These are phyloP conservation scores for Chrysanthemum seticuspe DNA, from an alignment of 129 eudicot genomes.

Conservation along the genomic window DNA sequence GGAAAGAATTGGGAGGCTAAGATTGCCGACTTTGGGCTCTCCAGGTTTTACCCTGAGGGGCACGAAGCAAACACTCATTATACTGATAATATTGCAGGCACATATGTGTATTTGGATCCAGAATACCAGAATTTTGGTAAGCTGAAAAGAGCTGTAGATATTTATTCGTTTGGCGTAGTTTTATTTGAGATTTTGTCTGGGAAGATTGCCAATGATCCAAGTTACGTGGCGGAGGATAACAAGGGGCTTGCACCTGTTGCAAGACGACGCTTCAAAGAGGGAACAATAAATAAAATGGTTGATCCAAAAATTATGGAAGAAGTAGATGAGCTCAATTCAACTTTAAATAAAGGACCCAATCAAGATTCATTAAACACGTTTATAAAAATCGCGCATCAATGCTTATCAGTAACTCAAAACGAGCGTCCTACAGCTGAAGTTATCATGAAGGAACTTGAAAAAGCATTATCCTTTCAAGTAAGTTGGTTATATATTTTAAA, in stretches of 20 bases:
- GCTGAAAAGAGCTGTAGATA: neutral
- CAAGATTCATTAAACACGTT: neutral
- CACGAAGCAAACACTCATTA: neutral
- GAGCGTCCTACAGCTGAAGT: neutral
- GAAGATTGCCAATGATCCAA: neutral
- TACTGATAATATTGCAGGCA: neutral
- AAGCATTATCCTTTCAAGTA: neutral
- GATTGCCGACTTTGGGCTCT: conserved; percentile 13
- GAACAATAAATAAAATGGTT: neutral
- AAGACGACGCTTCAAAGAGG: neutral
- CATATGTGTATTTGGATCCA: neutral
- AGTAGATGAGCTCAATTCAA: neutral
- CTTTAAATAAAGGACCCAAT: neutral
- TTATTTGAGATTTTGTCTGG: neutral
- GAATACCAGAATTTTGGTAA: neutral
- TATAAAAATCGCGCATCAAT: neutral
- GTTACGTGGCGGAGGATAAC: neutral
- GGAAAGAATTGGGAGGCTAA: neutral
- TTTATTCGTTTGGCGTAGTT: neutral
- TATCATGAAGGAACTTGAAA: neutral
- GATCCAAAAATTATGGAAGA: conserved; percentile 3
- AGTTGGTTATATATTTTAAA: neutral
- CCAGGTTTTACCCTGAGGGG: neutral
- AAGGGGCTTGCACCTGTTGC: conserved; percentile 2
- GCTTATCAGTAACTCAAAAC: neutral